Percentiles rank a stretch among this genome's conserved stretches.
phyloP scores from a whole-genome alignment of 2,329 filamentous ascomycete genomes.

The Chrysosphaeria jannelii region DNA sequence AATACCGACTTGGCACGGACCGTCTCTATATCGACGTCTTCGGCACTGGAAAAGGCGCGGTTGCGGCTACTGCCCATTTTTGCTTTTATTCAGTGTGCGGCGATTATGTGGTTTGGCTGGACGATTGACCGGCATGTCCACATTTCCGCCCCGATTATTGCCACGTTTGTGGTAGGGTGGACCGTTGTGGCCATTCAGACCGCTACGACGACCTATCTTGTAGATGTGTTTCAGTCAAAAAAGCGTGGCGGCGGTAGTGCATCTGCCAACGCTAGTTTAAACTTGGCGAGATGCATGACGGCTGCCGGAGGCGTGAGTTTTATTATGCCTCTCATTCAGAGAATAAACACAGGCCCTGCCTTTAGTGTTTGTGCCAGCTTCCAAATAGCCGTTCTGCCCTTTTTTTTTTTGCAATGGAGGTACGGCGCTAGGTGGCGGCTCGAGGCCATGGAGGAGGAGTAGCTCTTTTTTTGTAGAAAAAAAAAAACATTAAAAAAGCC shows the following conservation, averaged over 20 bases:
- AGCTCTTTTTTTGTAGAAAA: background rate
- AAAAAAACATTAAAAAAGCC: background rate
- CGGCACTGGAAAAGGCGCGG: conserved; percentile 20
- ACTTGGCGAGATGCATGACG: conserved; percentile 28
- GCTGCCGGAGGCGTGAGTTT: conserved; percentile 27
- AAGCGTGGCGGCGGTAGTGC: conserved; percentile 26
- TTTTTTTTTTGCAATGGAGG: conserved; percentile 16
- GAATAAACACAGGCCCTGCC: conserved; percentile 27
- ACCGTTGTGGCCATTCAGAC: conserved; percentile 29
- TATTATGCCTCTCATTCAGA: conserved; percentile 24
- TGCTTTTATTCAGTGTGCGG: conserved; percentile 13
- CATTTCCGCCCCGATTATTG: conserved; percentile 21
- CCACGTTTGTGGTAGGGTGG: conserved; percentile 26
- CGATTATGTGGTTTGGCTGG: conserved; percentile 21
- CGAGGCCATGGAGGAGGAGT: conserved; percentile 1
- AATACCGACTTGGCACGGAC: conserved; percentile 6
- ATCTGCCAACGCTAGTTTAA: conserved; percentile 31
- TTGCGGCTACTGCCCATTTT: conserved; percentile 17
- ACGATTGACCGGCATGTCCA: conserved; percentile 13
- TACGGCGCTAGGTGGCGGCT: conserved; percentile 18
- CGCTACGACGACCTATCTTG: conserved; percentile 27
- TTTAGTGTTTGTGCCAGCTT: conserved; percentile 25
- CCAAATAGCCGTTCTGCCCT: conserved; percentile 15
- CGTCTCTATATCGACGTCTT: conserved; percentile 20
- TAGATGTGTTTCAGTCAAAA: conserved; percentile 23